These are phyloP conservation scores for Calonectria montana DNA, from an alignment of 2,329 filamentous ascomycete species.

Conservation along the genomic window DNA sequence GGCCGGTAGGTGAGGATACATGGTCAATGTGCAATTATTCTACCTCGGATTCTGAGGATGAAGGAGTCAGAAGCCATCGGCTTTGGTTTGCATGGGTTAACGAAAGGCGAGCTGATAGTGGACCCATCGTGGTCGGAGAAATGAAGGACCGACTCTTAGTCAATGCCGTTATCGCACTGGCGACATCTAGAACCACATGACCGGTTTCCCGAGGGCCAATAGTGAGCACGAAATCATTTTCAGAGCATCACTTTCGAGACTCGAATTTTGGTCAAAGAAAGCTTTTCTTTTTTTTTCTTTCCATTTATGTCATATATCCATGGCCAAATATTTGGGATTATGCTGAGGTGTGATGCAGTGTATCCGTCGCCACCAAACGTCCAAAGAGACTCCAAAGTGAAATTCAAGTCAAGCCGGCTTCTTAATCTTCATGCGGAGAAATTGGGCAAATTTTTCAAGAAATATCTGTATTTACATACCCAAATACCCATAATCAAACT, in stretches of 20 bases:
- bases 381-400: neutral
- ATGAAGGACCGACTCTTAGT: neutral
- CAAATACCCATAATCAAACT: neutral
- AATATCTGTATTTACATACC: neutral
- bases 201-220: neutral
- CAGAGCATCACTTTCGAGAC: neutral
- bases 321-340: neutral
- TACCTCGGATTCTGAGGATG: neutral
- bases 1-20: neutral
- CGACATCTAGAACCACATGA: neutral
- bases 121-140: neutral
- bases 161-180: slow-evolving; percentile 1
- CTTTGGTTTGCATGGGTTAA: neutral
- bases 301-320: too few relatives aligned
- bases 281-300: neutral
- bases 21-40: neutral
- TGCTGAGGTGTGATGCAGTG: neutral
- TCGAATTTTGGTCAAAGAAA: neutral
- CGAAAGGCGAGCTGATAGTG: neutral
- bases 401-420: neutral
- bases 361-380: neutral
- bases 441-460: neutral
- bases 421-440: neutral
- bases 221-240: neutral
- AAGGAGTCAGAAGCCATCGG: neutral